Evolutionary conservation across 1,139 yeast genomes (phyloP).

Genomic region (Citeromyces hawaiiensis): DNA sequence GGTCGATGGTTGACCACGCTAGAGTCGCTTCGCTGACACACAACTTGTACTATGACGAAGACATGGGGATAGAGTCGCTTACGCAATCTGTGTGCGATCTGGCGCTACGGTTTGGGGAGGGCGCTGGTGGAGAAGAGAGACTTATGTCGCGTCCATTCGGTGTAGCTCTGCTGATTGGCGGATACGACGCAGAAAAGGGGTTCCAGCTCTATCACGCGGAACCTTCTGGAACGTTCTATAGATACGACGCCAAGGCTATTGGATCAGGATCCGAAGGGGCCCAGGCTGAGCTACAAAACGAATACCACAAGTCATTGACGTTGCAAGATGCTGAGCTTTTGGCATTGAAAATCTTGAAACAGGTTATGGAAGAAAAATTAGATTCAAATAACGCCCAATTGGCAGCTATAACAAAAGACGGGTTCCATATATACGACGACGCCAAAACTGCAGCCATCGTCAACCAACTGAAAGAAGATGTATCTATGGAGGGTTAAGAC

Average conservation of each 20-base stretch:
- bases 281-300: constrained; percentile 93
- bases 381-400: constrained; percentile 94
- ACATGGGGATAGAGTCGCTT: constrained; percentile 82
- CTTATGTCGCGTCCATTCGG: constrained; percentile 99
- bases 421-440: constrained; percentile 79
- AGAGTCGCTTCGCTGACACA: constrained; percentile 87
- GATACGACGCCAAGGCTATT: constrained; percentile 97
- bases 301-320: constrained; percentile 91
- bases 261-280: constrained; percentile 99
- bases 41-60: constrained; percentile 82
- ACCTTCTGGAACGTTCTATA: constrained; percentile 95
- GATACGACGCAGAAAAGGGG: constrained; percentile 83
- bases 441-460: constrained; percentile 78
- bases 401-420: constrained; percentile 84
- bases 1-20: constrained; percentile 98
- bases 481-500: constrained; percentile 27
- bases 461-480: constrained; percentile 60
- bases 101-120: constrained; percentile 96
- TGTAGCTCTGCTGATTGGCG: constrained; percentile 93
- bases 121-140: constrained; percentile 94
- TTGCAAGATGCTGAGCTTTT: constrained; percentile 86
- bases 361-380: constrained; percentile 98
- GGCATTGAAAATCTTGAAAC: constrained; percentile 82
- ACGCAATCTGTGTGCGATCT: constrained; percentile 96
- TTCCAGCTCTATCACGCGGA: constrained; percentile 98